Evolutionary conservation across 345 rosid species (phyloP).

Genomic region (Syzygium jambos): DNA sequence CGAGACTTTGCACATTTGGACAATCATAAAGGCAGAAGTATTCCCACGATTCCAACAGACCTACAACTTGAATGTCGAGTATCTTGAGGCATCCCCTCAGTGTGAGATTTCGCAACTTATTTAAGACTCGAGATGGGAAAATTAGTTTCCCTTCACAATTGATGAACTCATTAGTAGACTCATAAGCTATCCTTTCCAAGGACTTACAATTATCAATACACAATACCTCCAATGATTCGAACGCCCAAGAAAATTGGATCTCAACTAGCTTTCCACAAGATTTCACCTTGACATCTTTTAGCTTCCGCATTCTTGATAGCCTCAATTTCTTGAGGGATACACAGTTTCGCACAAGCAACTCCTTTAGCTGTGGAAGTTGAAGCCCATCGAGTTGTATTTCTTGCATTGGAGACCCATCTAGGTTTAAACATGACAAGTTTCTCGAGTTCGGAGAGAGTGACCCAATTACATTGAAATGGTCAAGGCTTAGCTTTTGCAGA

Average conservation of each 20-base stretch:
- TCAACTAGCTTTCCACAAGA: fast-evolving
- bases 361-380: not conserved
- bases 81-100: not conserved
- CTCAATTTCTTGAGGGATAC: not conserved
- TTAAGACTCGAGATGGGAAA: not conserved
- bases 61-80: not conserved
- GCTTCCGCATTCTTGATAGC: not conserved
- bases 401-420: not conserved
- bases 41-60: not conserved
- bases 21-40: fast-evolving
- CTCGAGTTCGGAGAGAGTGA: not conserved
- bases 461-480: not conserved
- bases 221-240: not conserved
- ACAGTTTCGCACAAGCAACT: not conserved
- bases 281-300: fast-evolving
- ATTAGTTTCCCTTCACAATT: not conserved
- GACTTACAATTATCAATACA: fast-evolving
- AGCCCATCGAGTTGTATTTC: not conserved
- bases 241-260: not conserved
- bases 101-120: not conserved
- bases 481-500: not conserved
- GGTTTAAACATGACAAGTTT: not conserved
- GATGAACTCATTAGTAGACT: not conserved
- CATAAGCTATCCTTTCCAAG: not conserved
- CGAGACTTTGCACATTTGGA: not conserved